phyloP scores from a whole-genome alignment of 2,329 filamentous ascomycete genomes.

The Incumbomyces lentus region DNA sequence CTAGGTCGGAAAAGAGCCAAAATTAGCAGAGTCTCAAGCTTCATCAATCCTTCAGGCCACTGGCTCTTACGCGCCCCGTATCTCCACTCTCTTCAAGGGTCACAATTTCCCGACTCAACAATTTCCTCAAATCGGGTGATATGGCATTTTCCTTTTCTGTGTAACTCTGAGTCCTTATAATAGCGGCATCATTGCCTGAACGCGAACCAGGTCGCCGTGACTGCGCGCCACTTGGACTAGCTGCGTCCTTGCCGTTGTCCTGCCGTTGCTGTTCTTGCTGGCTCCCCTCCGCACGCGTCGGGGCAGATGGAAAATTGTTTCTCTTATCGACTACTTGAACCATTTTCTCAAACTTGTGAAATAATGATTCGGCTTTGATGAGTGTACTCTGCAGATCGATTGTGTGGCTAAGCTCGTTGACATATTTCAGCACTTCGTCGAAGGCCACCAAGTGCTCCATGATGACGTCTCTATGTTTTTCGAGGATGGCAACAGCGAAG shows the following conservation, averaged over 20 bases:
- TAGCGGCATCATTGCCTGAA: constrained; percentile 2
- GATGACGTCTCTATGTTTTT: constrained; percentile 93
- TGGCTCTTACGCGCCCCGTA: constrained; percentile 11
- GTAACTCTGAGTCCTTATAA: constrained; percentile 10
- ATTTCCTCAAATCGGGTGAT: constrained; percentile 49
- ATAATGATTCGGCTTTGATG: constrained; percentile 78
- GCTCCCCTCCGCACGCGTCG: constrained; percentile 21
- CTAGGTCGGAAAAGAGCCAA: too few relatives aligned
- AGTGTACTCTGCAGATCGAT: constrained; percentile 85
- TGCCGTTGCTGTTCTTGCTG: constrained; percentile 12
- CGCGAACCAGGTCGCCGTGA: background rate
- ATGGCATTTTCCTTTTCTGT: constrained; percentile 43
- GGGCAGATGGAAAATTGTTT: constrained; percentile 60
- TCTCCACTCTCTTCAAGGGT: constrained; percentile 29
- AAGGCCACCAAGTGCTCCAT: constrained; percentile 91
- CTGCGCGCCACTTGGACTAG: background rate
- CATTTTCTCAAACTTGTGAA: constrained; percentile 74
- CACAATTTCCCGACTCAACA: constrained; percentile 52
- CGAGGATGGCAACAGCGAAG: constrained; percentile 81
- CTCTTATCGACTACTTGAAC: constrained; percentile 91
- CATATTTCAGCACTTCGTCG: constrained; percentile 93
- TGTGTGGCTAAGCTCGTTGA: constrained; percentile 87
- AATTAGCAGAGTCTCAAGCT: background rate
- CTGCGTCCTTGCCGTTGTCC: constrained; percentile 6
- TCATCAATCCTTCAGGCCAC: constrained; percentile 17